Base-by-base conservation (phyloP, 2,329 filamentous ascomycete genomes). In the Xylariaceae sp. region DNA sequence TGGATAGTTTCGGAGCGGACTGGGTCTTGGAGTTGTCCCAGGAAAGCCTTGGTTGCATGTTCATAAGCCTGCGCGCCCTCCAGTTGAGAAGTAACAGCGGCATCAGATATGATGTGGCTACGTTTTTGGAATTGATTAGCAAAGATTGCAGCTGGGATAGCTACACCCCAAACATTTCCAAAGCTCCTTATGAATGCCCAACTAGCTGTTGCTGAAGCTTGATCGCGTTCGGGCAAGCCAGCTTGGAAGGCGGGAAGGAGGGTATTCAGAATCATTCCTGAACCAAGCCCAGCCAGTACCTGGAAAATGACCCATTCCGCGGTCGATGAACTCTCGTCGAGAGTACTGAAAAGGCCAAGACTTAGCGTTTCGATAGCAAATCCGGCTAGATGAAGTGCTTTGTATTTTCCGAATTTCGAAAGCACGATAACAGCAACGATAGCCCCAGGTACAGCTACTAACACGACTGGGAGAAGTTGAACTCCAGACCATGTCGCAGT, bases 141-240 rank as follows among this genome's bases (percentile, higher is more conserved):
- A n/a, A n/a, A n/a, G n/a, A 75, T 67, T 2, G 67, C 63, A 1
- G 68, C 68, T 1, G 69, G 70, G 10, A 78, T 67, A 0, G 71
- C 68, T 1, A 77, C 69, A 20, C 75, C 75, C 37, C 76, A 67
- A 5, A 73, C 67, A 26, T 67, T 63, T 0, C 75, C 75, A 10
- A 77, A 67, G 11, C 64, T 65, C 6, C 75, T 66, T 50, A 73
- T 64, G 56, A 77, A 78, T 5, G 57, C 55, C 60, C 67, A 72
- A 51, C 73, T 70, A 9, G 66, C 66, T 2, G 67, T 67, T 1
- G 69, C 65, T 13, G 65, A 59, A 2, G 66, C 63, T 0, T 63
- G 56, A 30, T 74, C 69, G 3, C 41, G 29, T 23, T 71, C 67
- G 1, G 51, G 13, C 2, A 69, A 40, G 0, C 59, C 24, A 1